These are phyloP conservation scores for Aspergillus hancockii DNA, from an alignment of 495 filamentous ascomycete species.

Conservation along the genomic window DNA sequence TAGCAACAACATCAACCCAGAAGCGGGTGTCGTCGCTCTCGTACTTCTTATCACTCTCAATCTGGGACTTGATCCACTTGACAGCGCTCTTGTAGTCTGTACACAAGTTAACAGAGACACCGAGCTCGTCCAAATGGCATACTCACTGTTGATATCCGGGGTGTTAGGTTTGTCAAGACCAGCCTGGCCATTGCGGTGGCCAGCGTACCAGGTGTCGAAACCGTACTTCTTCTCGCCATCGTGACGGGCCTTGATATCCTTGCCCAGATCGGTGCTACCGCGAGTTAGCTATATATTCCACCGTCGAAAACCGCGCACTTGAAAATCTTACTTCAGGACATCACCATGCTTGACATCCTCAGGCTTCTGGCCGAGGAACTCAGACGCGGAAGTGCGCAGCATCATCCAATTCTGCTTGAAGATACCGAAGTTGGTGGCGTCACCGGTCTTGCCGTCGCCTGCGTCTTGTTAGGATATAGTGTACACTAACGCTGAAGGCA, in stretches of 20 bases:
- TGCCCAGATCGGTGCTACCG: constrained; percentile 21
- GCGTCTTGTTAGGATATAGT: constrained; percentile 4
- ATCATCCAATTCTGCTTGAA: constrained; percentile 47
- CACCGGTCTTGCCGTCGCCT: constrained; percentile 34
- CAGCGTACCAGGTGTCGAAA: constrained; percentile 29
- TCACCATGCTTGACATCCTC: constrained; percentile 25
- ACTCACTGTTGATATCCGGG: constrained; percentile 26
- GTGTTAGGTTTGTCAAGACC: constrained; percentile 28
- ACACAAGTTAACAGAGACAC: constrained; percentile 1
- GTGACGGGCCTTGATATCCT: constrained; percentile 30
- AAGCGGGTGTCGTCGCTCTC: constrained; percentile 23
- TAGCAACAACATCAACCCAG: constrained; percentile 26
- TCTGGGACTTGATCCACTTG: constrained; percentile 31
- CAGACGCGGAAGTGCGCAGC: constrained; percentile 30
- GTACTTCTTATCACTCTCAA: constrained; percentile 27
- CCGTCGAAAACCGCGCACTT: not conserved
- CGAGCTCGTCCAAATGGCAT: not conserved
- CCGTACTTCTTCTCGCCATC: constrained; percentile 28
- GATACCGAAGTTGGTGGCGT: constrained; percentile 33
- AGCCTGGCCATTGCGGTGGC: constrained; percentile 28
- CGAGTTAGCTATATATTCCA: not conserved
- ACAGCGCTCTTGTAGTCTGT: constrained; percentile 29
- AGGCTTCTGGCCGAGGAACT: constrained; percentile 23
- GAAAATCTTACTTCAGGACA: constrained; percentile 27
- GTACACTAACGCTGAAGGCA: not conserved